These are phyloP conservation scores for Gracilaria caudata DNA, from an alignment of 23 red algal genomes.

Conservation along the genomic window DNA sequence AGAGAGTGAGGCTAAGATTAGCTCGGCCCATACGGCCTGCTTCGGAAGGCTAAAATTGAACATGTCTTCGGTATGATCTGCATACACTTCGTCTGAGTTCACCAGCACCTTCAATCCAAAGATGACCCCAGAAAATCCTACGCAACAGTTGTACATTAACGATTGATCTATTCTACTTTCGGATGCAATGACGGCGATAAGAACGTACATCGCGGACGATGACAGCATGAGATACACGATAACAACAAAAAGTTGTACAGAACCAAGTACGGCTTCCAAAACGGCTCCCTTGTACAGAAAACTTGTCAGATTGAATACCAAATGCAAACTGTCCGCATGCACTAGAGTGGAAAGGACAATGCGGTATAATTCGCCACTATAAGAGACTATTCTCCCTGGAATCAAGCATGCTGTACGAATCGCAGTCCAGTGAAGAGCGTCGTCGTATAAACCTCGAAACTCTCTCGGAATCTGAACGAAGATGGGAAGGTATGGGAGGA, in stretches of 20 bases:
- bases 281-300: slow-evolving; percentile 57
- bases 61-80: slow-evolving; percentile 14
- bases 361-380: slow-evolving; percentile 13
- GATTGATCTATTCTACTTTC: not conserved
- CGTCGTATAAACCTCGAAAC: not conserved
- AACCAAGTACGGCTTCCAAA: slow-evolving; percentile 47
- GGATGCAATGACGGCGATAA: slow-evolving; percentile 33
- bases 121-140: slow-evolving; percentile 59
- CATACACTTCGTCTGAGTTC: slow-evolving; percentile 33
- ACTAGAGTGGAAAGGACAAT: slow-evolving; percentile 41
- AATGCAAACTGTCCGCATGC: slow-evolving; percentile 37
- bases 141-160: slow-evolving; percentile 51
- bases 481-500: slow-evolving; percentile 35
- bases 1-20: slow-evolving; percentile 34
- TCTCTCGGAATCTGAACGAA: slow-evolving; percentile 12
- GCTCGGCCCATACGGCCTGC: slow-evolving; percentile 30
- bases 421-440: not conserved
- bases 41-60: slow-evolving; percentile 41
- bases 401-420: slow-evolving; percentile 37
- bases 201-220: slow-evolving; percentile 35
- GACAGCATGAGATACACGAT: slow-evolving; percentile 47
- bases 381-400: slow-evolving; percentile 4
- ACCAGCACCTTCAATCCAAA: slow-evolving; percentile 60
- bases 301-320: slow-evolving; percentile 41
- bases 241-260: slow-evolving; percentile 34